These are phyloP conservation scores for Calonectria hawksworthii DNA, from an alignment of 2,329 filamentous ascomycete genomes.

Conservation along the genomic window DNA sequence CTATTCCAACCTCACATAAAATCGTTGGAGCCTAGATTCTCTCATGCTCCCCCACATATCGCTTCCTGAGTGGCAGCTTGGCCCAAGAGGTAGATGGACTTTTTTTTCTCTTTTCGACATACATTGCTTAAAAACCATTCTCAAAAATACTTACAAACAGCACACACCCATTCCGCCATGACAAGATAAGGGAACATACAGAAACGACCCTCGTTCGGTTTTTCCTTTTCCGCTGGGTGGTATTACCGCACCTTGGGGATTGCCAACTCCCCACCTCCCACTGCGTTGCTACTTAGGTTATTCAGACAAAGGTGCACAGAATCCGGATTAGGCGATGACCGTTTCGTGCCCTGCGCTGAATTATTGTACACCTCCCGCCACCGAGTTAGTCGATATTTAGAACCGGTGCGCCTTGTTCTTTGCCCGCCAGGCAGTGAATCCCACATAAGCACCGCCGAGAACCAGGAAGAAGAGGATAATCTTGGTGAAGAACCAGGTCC, in stretches of 20 bases:
- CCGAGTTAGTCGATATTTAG: slow-evolving; percentile 49
- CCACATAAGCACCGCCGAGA: slow-evolving; percentile 83
- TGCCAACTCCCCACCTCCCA: not conserved
- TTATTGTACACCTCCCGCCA: slow-evolving; percentile 12
- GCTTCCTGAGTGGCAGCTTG: not conserved
- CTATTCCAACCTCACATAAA: not conserved
- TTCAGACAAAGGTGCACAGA: slow-evolving; percentile 28
- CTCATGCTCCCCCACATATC: not conserved
- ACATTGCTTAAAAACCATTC: slow-evolving; percentile 24
- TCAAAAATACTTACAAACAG: slow-evolving; percentile 28
- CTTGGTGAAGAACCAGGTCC: slow-evolving; percentile 82
- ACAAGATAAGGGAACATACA: slow-evolving; percentile 25
- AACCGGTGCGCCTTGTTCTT: slow-evolving; percentile 73
- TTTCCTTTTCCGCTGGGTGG: slow-evolving; percentile 10
- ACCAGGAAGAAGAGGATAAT: slow-evolving; percentile 80
- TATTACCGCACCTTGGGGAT: slow-evolving; percentile 10
- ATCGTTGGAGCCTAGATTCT: not conserved
- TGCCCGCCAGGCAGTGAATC: slow-evolving; percentile 85
- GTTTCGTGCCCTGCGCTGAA: slow-evolving; percentile 9
- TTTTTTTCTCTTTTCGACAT: slow-evolving; percentile 11
- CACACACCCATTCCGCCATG: slow-evolving; percentile 17
- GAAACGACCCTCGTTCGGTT: slow-evolving; percentile 11
- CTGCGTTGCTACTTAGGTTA: slow-evolving; percentile 2
- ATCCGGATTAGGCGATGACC: slow-evolving; percentile 18
- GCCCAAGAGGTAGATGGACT: not conserved